Evolutionary conservation across 495 filamentous ascomycete species (phyloP).

Genomic region (Lophiotrema nucula): DNA sequence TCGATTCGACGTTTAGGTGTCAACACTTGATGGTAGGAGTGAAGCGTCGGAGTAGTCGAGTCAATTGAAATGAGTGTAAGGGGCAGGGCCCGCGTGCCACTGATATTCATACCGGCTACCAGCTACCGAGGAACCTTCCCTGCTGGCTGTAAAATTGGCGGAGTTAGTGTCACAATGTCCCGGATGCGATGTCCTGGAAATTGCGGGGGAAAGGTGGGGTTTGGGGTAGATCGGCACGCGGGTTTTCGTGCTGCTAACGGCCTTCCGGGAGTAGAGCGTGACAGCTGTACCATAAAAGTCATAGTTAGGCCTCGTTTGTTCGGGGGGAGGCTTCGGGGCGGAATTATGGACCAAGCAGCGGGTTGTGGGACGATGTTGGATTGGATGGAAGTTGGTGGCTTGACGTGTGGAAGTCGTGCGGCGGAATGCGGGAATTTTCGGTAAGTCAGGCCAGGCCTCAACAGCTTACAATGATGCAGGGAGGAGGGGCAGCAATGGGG

Average conservation of each 20-base stretch:
- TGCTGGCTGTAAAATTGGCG: not conserved
- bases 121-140: conserved; percentile 9
- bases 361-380: not conserved
- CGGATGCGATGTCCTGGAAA: not conserved
- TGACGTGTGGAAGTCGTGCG: not conserved
- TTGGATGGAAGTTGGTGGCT: too few species aligned
- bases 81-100: not conserved
- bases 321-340: not conserved
- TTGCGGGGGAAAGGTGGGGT: conserved; percentile 25
- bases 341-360: not conserved
- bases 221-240: conserved; percentile 11
- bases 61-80: not conserved
- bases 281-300: not conserved
- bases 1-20: conserved; percentile 3
- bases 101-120: not conserved
- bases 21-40: not conserved
- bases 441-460: too few species aligned
- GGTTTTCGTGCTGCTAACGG: not conserved
- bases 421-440: not conserved
- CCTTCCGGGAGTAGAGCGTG: not conserved
- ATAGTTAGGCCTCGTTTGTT: not conserved
- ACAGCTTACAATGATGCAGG: too few species aligned
- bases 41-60: conserved; percentile 6
- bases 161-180: not conserved
- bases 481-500: too few species aligned